Evolutionary conservation across 2,329 filamentous ascomycete species (phyloP), one percentile per base, ranked within the genome.

Genomic region (Periconia sp.): DNA sequence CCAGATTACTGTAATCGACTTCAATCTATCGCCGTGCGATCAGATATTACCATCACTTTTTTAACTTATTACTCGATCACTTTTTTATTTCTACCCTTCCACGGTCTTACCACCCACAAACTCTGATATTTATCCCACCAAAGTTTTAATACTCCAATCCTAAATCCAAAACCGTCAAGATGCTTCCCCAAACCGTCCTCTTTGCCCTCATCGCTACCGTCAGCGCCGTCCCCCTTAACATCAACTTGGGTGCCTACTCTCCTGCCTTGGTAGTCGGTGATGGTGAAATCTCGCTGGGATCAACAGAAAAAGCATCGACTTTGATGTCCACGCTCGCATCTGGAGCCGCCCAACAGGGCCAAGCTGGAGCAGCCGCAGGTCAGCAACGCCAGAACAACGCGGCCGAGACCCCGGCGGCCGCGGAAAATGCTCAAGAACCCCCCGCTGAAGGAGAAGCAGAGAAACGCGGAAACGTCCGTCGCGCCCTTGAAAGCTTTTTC

Each of bases 211-310:
- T 69, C 53, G 69, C 69, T 54, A 61, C 68, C 54, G 66, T 74
- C 61, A 62, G 68, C 48, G 74, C 75, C 53, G 68, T 79, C 45
- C 78, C 78, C 27, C 76, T 81, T 47, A 81, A 80, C 74, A 80
- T 81, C 76, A 80, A 80, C 70, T 72, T 81, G 49, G 79, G 78
- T 49, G 78, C 79, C 31, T 81, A 80, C 64, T 81, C 78, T 42
- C 79, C 78, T 47, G 79, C 79, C 60, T 61, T 80, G 72, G 79
- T 81, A 71, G 78, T 81, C 71, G 79, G 79, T 78, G 79, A 81
- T 74, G 78, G 79, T 70, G 78, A 79, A 66, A 80, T 81, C 53
- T 78, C 77, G 47, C 77, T 81, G 49, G 76, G 74, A 54, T 74
- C 71, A 3, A 74, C 71, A 47, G 70, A 73, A 66, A 70, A 68